Conservation (phyloP, 768 basidiomycete genomes). For the Boletus huronensis region DNA sequence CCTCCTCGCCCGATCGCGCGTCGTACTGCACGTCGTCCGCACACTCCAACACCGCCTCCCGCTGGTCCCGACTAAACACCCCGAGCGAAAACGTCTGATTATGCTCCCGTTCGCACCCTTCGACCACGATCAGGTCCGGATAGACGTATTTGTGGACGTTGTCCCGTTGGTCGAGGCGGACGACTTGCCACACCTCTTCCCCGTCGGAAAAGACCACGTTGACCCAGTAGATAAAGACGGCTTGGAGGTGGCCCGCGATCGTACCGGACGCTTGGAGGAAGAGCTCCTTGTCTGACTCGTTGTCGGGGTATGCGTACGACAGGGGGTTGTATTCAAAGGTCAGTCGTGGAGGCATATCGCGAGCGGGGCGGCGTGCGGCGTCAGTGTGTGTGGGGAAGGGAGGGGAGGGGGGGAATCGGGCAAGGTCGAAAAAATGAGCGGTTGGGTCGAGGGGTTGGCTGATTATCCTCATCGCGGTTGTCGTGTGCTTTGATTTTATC, state of each 20-base stretch:
- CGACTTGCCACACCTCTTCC: constrained; percentile 27
- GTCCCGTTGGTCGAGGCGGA: constrained; percentile 19
- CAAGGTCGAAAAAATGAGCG: neutral
- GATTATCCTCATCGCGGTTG: constrained; percentile 2
- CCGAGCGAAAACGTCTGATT: constrained; percentile 17
- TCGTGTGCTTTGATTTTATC: constrained; percentile 15
- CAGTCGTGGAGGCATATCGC: constrained; percentile 10
- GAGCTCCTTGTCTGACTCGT: constrained; percentile 24
- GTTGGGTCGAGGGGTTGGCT: neutral
- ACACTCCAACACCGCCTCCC: constrained; percentile 25
- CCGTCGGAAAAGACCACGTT: constrained; percentile 22
- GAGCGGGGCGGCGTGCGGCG: neutral
- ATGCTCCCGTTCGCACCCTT: constrained; percentile 8
- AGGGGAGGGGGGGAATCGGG: neutral
- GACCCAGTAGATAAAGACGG: constrained; percentile 27
- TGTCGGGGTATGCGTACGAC: constrained; percentile 22
- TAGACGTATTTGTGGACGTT: constrained; percentile 21
- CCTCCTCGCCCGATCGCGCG: neutral
- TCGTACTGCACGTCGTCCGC: constrained; percentile 26
- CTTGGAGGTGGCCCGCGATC: neutral
- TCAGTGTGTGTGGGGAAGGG: neutral
- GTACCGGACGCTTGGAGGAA: constrained; percentile 20
- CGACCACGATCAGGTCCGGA: constrained; percentile 28
- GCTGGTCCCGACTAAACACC: constrained; percentile 21
- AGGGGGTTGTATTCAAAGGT: constrained; percentile 22